Percentiles rank a stretch among this genome's conserved stretches.
These are phyloP conservation scores for Hansenula sp. DNA, from an alignment of 1,139 yeast species.

Conservation along the genomic window DNA sequence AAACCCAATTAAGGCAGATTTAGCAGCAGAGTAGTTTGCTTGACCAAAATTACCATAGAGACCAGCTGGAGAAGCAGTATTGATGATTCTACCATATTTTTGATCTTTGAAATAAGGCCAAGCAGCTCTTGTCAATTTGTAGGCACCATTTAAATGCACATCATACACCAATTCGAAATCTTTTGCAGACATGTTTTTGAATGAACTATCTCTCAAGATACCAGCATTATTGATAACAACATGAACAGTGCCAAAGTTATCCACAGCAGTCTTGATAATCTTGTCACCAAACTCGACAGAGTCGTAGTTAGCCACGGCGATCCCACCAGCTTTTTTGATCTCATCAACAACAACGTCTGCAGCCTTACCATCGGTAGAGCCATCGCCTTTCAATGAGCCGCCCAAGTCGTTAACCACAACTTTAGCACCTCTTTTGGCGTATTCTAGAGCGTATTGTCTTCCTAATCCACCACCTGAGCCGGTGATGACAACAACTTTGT, in stretches of 20 bases:
- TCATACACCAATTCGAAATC: slow-evolving; percentile 79
- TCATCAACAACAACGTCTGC: slow-evolving; percentile 91
- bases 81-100: slow-evolving; percentile 81
- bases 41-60: slow-evolving; percentile 97
- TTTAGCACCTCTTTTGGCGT: slow-evolving; percentile 87
- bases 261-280: slow-evolving; percentile 82
- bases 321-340: slow-evolving; percentile 71
- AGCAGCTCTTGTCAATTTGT: slow-evolving; percentile 80
- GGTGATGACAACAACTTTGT: slow-evolving; percentile 85
- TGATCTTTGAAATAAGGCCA: slow-evolving; percentile 91
- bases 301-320: slow-evolving; percentile 92
- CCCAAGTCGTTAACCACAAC: slow-evolving; percentile 93
- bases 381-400: slow-evolving; percentile 70
- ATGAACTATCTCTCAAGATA: slow-evolving; percentile 63
- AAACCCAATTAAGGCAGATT: slow-evolving; percentile 84
- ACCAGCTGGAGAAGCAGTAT: slow-evolving; percentile 96
- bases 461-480: slow-evolving; percentile 99
- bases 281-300: slow-evolving; percentile 85
- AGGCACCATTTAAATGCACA: slow-evolving; percentile 90
- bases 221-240: slow-evolving; percentile 93
- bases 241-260: slow-evolving; percentile 86
- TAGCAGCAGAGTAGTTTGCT: slow-evolving; percentile 93
- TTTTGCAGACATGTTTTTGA: slow-evolving; percentile 76
- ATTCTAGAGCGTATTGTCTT: slow-evolving; percentile 79
- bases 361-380: slow-evolving; percentile 59